Evolutionary conservation across 352 stramenopile genomes (phyloP).

Genomic region (Albugo candida): DNA sequence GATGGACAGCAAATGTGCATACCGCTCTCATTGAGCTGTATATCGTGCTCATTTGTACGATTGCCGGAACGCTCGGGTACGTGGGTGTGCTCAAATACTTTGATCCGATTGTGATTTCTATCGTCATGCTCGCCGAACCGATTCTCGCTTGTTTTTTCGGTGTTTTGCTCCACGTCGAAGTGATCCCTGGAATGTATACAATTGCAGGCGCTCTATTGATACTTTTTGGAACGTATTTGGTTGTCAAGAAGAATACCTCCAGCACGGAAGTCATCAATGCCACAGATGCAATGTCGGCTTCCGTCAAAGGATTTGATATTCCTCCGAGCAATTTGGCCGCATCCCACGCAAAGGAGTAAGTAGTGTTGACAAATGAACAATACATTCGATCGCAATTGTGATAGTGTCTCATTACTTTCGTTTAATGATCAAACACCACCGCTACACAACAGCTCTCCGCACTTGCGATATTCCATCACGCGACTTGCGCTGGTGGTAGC

Average conservation of each 20-base stretch:
- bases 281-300: slow-evolving; percentile 28
- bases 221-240: slow-evolving; percentile 39
- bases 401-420: too few species aligned
- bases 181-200: slow-evolving; percentile 52
- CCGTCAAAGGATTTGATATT: too few species aligned
- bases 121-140: slow-evolving; percentile 80
- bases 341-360: too few species aligned
- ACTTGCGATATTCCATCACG: too few species aligned
- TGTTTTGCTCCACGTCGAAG: slow-evolving; percentile 42
- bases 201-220: slow-evolving; percentile 41
- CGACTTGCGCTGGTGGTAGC: slow-evolving; percentile 13
- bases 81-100: slow-evolving; percentile 85
- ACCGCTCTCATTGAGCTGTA: slow-evolving; percentile 34
- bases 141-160: slow-evolving; percentile 59
- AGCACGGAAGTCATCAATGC: slow-evolving; percentile 73
- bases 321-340: too few species aligned
- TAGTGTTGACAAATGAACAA: too few species aligned
- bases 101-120: slow-evolving; percentile 72
- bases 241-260: slow-evolving; percentile 52
- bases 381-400: too few species aligned
- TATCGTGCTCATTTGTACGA: slow-evolving; percentile 72
- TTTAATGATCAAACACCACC: too few species aligned
- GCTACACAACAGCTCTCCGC: too few species aligned
- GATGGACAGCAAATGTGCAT: slow-evolving; percentile 54
- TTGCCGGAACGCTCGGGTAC: slow-evolving; percentile 73